Conservation (phyloP, 2,329 filamentous ascomycete genomes). For the Raffaelea arxii region DNA sequence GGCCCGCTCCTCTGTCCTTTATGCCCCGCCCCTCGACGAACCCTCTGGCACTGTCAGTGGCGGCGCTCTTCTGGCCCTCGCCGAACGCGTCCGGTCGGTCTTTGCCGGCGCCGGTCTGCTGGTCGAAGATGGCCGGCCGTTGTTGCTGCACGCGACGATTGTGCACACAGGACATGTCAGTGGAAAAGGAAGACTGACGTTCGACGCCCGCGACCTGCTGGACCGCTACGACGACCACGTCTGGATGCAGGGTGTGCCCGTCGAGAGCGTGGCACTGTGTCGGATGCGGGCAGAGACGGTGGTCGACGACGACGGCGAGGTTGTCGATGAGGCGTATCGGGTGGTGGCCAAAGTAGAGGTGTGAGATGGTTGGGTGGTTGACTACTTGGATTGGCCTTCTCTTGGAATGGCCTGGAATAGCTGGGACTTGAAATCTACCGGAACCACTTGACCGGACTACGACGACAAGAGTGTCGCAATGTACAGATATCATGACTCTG, state of each 20-base stretch:
- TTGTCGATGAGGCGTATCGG: conserved; percentile 44
- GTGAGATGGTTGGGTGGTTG: conserved; percentile 15
- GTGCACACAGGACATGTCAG: conserved; percentile 76
- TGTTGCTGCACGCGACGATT: conserved; percentile 77
- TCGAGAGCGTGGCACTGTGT: conserved; percentile 71
- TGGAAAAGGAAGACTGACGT: conserved; percentile 23
- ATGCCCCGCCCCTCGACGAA: conserved; percentile 49
- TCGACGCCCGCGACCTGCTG: conserved; percentile 48
- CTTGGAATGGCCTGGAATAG: no score
- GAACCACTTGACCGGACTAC: no score
- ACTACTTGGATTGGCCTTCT: no score
- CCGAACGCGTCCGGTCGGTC: conserved; percentile 37
- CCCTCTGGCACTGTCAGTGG: conserved; percentile 42
- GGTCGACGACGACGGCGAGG: conserved; percentile 35
- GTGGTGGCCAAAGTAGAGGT: conserved; percentile 39
- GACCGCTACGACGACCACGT: conserved; percentile 51
- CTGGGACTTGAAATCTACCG: no score
- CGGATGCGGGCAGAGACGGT: conserved; percentile 65
- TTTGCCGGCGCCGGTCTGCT: conserved; percentile 51
- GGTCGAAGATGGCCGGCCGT: conserved; percentile 45
- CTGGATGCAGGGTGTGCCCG: conserved; percentile 58
- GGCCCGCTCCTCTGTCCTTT: conserved; percentile 48
- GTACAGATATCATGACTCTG: no score
- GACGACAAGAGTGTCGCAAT: no score
- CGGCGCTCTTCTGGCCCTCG: conserved; percentile 45